Conservation (phyloP, 2,329 filamentous ascomycete genomes). For the Pseudogymnoascus sp. region DNA sequence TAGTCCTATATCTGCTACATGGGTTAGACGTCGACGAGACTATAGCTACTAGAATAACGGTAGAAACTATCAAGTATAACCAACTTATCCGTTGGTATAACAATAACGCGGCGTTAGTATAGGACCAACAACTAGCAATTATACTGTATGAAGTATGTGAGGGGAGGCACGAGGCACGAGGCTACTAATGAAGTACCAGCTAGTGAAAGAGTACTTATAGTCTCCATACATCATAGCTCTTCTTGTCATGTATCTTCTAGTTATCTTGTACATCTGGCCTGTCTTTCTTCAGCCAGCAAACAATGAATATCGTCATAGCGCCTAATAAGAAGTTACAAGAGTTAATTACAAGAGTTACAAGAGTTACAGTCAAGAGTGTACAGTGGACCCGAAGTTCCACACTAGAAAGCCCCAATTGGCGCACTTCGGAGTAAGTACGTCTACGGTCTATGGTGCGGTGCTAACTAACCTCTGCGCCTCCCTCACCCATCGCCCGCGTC, state of each 20-base stretch:
- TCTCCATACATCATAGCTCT: not conserved
- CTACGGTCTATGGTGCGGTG: not conserved
- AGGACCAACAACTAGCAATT: not conserved
- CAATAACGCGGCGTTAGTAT: not conserved
- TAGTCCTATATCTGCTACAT: not conserved
- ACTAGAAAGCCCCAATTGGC: not conserved
- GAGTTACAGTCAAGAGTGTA: not conserved
- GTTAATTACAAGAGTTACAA: no score
- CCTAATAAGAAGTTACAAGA: not conserved
- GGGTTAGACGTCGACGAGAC: not conserved
- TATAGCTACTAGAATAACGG: not conserved
- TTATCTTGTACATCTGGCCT: not conserved
- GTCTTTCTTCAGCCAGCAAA: not conserved
- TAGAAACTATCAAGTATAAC: not conserved
- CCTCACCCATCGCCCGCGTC: not conserved
- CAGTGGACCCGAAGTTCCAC: not conserved
- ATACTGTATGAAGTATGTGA: not conserved
- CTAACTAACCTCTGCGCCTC: not conserved
- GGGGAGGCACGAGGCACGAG: not conserved
- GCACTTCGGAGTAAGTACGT: not conserved
- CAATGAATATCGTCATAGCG: constrained; percentile 4
- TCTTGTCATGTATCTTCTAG: not conserved
- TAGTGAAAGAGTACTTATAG: not conserved
- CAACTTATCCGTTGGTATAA: not conserved
- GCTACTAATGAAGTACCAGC: not conserved